Evolutionary conservation across 2,329 filamentous ascomycete genomes (phyloP), one percentile per base, ranked within the genome.

Genomic region (Epichloe bromicola): DNA sequence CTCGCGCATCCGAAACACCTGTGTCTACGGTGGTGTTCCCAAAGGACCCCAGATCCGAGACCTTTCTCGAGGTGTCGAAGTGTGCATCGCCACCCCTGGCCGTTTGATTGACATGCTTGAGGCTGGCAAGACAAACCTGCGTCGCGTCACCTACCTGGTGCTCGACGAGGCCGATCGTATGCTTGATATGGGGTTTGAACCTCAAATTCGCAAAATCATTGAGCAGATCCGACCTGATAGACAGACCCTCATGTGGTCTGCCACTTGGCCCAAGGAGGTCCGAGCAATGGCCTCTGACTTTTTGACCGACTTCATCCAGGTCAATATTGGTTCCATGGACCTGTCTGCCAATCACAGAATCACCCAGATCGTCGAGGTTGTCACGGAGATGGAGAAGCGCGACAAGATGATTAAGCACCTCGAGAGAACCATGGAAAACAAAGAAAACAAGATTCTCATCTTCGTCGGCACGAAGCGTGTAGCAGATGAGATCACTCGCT

Each of bases 141-240:
- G 91, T 59, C 89, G 93, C 69, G 90, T 97, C 56, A 98, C 93
- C 51, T 98, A 98, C 74, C 78, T 98, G 52, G 93, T 97, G 59
- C 89, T 98, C 57, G 93, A 98, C 63, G 93, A 98, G 76, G 93
- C 93, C 67, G 93, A 98, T 74, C 91, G 93, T 65, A 98, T 98
- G 93, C 79, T 98, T 68, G 93, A 98, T 74, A 98, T 98, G 93
- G 93, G 93, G 82, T 97, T 98, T 73, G 93, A 98, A 74, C 93
- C 93, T 59, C 93, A 97, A 70, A 97, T 98, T 63, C 88, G 93
- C 75, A 97, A 97, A 77, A 97, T 98, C 59, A 90, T 98, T 60
- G 80, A 86, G 57, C 93, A 98, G 74, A 97, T 97, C 70, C 88
- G 93, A 61, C 93, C 93, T 50, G 93, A 98, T 68, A 85, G 93